Evolutionary conservation across 2,329 filamentous ascomycete species (phyloP).

Genomic region (Fusarium scirpi): DNA sequence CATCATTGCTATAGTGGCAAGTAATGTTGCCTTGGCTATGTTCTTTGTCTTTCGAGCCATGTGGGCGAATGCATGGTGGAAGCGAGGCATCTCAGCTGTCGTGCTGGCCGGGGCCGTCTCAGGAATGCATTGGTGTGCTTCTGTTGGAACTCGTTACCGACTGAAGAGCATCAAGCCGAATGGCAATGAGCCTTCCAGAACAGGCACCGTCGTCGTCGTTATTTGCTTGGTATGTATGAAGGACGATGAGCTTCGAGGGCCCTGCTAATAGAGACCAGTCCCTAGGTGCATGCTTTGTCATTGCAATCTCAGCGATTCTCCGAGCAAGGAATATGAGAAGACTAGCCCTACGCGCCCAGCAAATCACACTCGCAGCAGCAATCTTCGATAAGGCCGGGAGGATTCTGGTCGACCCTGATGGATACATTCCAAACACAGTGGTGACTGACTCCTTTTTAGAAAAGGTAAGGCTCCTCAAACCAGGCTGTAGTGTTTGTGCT

Average conservation of each 20-base stretch:
- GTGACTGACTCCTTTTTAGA: slow-evolving; percentile 83
- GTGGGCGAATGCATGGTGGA: slow-evolving; percentile 86
- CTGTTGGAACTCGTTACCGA: slow-evolving; percentile 76
- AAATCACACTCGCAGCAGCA: slow-evolving; percentile 69
- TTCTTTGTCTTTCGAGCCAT: slow-evolving; percentile 82
- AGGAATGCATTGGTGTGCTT: slow-evolving; percentile 89
- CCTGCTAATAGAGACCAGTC: slow-evolving; percentile 58
- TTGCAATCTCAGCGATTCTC: slow-evolving; percentile 67
- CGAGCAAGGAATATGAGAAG: slow-evolving; percentile 64
- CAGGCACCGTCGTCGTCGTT: slow-evolving; percentile 78
- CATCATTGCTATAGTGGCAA: slow-evolving; percentile 78
- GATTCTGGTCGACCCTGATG: slow-evolving; percentile 77
- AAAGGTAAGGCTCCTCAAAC: slow-evolving; percentile 57
- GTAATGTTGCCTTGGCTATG: slow-evolving; percentile 74
- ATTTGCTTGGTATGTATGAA: slow-evolving; percentile 70
- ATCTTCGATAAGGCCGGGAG: slow-evolving; percentile 75
- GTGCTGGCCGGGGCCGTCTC: slow-evolving; percentile 80
- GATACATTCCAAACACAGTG: slow-evolving; percentile 76
- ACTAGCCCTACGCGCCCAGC: slow-evolving; percentile 70
- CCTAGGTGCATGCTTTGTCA: slow-evolving; percentile 69
- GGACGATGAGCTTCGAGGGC: neutral
- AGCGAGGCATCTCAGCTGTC: slow-evolving; percentile 73
- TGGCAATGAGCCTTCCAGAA: slow-evolving; percentile 63
- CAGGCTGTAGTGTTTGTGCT: slow-evolving; percentile 5
- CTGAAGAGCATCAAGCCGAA: slow-evolving; percentile 58